These are phyloP conservation scores for Pezicula neosporulosa DNA, from an alignment of 2,329 filamentous ascomycete genomes.

Conservation along the genomic window DNA sequence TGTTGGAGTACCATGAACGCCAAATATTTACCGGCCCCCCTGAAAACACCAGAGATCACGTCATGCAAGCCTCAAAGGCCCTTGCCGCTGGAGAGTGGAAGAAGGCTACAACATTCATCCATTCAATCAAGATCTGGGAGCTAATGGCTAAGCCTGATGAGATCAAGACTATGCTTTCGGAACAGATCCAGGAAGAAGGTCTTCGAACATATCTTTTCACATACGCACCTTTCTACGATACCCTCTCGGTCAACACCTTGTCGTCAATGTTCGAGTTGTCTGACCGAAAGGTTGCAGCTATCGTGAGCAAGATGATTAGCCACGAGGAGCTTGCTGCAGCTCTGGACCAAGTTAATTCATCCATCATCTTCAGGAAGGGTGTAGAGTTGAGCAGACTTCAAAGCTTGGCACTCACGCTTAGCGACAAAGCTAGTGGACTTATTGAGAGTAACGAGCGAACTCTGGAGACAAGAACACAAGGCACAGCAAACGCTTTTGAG, in stretches of 20 bases:
- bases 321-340: conserved; percentile 97
- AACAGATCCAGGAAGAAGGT: conserved; percentile 98
- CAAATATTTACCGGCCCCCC: conserved; percentile 98
- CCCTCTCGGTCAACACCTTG: conserved; percentile 80
- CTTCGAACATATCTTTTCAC: conserved; percentile 98
- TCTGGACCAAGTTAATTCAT: conserved; percentile 94
- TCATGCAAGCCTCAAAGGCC: conserved; percentile 98
- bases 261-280: conserved; percentile 94
- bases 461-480: conserved; percentile 93
- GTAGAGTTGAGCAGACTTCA: conserved; percentile 96
- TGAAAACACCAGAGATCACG: conserved; percentile 97
- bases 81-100: conserved; percentile 98
- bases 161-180: conserved; percentile 95
- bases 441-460: conserved; percentile 98
- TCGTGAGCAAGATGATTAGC: conserved; percentile 99
- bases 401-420: conserved; percentile 87
- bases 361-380: conserved; percentile 98
- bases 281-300: conserved; percentile 84
- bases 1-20: conserved; percentile 98
- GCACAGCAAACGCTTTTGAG: conserved; percentile 93
- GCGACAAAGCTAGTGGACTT: conserved; percentile 92
- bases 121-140: conserved; percentile 99
- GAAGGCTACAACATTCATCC: conserved; percentile 89
- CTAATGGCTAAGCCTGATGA: conserved; percentile 88
- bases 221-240: conserved; percentile 99